Conservation (phyloP, 495 filamentous ascomycete species). For the Apodospora peruviana region DNA sequence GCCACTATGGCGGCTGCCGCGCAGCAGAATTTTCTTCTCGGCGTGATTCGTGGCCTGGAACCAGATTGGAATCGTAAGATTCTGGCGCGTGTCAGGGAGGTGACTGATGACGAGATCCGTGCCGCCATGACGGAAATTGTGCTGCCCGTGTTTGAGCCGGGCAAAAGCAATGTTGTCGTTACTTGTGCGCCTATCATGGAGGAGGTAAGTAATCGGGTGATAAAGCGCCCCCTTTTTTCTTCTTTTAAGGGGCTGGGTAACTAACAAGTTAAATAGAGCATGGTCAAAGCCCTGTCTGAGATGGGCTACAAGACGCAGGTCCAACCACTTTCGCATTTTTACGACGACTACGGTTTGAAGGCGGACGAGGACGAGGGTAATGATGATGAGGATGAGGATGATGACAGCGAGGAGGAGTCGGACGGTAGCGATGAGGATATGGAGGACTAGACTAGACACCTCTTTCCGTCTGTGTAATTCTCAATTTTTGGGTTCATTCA, state of each 20-base stretch:
- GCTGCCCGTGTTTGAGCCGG: constrained; percentile 69
- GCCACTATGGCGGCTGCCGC: constrained; percentile 75
- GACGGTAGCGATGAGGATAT: constrained; percentile 30
- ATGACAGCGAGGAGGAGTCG: constrained; percentile 47
- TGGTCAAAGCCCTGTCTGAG: constrained; percentile 63
- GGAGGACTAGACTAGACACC: too few species aligned
- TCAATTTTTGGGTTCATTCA: too few species aligned
- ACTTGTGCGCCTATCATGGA: constrained; percentile 84
- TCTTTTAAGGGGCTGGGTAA: constrained; percentile 2
- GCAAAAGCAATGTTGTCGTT: constrained; percentile 74
- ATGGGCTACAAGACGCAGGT: constrained; percentile 75
- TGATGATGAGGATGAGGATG: constrained; percentile 60
- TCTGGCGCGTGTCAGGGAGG: constrained; percentile 68
- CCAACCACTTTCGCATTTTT: constrained; percentile 70
- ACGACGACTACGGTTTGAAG: constrained; percentile 87
- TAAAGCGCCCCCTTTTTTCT: background rate
- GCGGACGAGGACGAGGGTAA: constrained; percentile 61
- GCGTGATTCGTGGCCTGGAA: constrained; percentile 71
- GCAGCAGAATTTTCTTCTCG: constrained; percentile 70
- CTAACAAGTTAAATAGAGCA: constrained; percentile 43
- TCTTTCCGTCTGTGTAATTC: too few species aligned
- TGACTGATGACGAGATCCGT: constrained; percentile 72
- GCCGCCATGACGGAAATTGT: constrained; percentile 68
- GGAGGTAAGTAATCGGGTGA: constrained; percentile 77
- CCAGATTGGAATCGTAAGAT: constrained; percentile 73